phyloP scores from a whole-genome alignment of 1,284 basidiomycete species.

The Wallemia mellicola region DNA sequence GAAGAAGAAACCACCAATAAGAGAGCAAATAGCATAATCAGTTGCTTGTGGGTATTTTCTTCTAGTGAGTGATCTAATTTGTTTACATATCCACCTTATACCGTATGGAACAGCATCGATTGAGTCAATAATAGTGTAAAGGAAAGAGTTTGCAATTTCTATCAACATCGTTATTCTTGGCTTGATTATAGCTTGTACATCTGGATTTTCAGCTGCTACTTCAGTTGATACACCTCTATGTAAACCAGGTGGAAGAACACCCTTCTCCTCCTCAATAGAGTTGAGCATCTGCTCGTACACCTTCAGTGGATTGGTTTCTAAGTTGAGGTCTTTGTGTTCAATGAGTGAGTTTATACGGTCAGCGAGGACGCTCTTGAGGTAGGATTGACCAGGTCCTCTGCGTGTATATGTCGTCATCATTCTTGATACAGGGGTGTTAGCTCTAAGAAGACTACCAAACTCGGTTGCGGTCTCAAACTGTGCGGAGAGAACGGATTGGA shows the following conservation, averaged over 20 bases:
- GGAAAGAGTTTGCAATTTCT: conserved; percentile 93
- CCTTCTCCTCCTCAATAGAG: conserved; percentile 90
- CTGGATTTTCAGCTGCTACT: conserved; percentile 62
- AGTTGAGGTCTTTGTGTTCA: conserved; percentile 89
- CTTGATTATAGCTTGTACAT: conserved; percentile 90
- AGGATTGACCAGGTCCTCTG: conserved; percentile 85
- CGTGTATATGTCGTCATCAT: conserved; percentile 99
- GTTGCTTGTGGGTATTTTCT: conserved; percentile 93
- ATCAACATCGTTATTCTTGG: conserved; percentile 89
- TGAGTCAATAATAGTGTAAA: conserved; percentile 90
- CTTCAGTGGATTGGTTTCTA: conserved; percentile 96
- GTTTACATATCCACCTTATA: conserved; percentile 99
- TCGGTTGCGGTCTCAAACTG: conserved; percentile 97
- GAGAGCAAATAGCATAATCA: conserved; percentile 86
- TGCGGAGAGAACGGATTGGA: conserved; percentile 84
- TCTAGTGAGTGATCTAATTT: conserved; percentile 78
- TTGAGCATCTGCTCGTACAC: conserved; percentile 97
- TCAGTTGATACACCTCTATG: conserved; percentile 78
- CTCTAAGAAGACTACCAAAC: conserved; percentile 81
- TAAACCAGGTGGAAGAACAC: conserved; percentile 57
- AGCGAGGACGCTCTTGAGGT: conserved; percentile 81
- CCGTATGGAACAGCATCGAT: conserved; percentile 94
- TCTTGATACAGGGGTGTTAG: conserved; percentile 91
- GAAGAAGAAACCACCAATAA: conserved; percentile 99
- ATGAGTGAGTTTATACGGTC: conserved; percentile 94